These are phyloP conservation scores for Colletotrichum euphorbiae DNA, from an alignment of 2,329 filamentous ascomycete species.

Conservation along the genomic window DNA sequence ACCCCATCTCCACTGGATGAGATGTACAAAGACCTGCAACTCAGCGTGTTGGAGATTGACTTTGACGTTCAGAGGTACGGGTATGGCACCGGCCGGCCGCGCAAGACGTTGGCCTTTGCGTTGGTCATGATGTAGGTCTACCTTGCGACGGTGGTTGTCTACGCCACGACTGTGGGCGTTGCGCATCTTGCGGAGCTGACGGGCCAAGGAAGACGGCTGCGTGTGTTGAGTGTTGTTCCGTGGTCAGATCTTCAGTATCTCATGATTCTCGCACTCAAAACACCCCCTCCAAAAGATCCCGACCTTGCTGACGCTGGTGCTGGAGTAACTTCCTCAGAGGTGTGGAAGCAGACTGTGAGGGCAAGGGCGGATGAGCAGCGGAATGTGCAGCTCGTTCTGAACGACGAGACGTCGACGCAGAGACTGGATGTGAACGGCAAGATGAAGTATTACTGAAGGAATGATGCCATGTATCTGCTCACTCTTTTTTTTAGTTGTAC, in stretches of 20 bases:
- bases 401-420: background rate
- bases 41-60: background rate
- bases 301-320: slow-evolving; percentile 6
- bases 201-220: background rate
- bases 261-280: slow-evolving; percentile 8
- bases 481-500: too few species aligned
- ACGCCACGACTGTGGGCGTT: slow-evolving; percentile 6
- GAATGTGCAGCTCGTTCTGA: slow-evolving; percentile 4
- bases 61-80: slow-evolving; percentile 10
- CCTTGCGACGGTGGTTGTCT: background rate
- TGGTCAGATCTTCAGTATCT: slow-evolving; percentile 29
- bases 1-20: background rate
- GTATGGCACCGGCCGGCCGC: slow-evolving; percentile 10
- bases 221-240: slow-evolving; percentile 11
- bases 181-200: background rate
- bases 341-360: slow-evolving; percentile 4
- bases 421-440: slow-evolving; percentile 7
- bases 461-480: too few species aligned
- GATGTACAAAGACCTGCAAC: background rate
- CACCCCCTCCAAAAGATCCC: slow-evolving; percentile 5
- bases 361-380: background rate
- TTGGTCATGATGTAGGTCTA: slow-evolving; percentile 7
- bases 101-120: slow-evolving; percentile 2
- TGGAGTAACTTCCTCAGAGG: background rate
- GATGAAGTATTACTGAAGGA: background rate